Evolutionary conservation across 306 rosid species (phyloP).

Genomic region (Medicago arabica): DNA sequence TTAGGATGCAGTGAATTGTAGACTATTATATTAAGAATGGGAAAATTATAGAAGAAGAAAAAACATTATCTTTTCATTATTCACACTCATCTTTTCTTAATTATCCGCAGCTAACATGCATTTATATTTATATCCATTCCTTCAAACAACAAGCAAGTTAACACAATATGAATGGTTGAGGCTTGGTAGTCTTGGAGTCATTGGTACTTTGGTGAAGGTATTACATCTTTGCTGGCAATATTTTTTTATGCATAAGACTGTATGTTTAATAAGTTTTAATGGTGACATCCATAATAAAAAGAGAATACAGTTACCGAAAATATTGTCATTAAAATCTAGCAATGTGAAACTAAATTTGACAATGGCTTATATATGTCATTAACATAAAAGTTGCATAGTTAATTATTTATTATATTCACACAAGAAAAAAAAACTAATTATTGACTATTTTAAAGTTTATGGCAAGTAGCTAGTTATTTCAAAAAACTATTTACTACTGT

Average conservation of each 20-base stretch:
- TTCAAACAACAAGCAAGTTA: slow-evolving; percentile 75
- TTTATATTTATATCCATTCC: slow-evolving; percentile 83
- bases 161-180: slow-evolving; percentile 84
- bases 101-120: slow-evolving; percentile 78
- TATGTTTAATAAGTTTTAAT: not conserved
- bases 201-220: slow-evolving; percentile 83
- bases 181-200: slow-evolving; percentile 87
- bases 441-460: not conserved
- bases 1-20: too few relatives aligned
- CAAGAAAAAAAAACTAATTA: too few relatives aligned
- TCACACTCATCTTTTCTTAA: slow-evolving; percentile 25
- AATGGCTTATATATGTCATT: too few relatives aligned
- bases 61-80: too few relatives aligned
- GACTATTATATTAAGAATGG: too few relatives aligned
- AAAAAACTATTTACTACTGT: not conserved
- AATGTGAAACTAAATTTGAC: too few relatives aligned
- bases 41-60: too few relatives aligned
- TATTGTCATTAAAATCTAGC: too few relatives aligned
- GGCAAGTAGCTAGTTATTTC: not conserved
- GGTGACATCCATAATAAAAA: too few relatives aligned
- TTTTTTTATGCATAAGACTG: not conserved
- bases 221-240: slow-evolving; percentile 29
- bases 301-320: too few relatives aligned
- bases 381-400: too few relatives aligned
- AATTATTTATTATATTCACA: not conserved